Percentiles rank a stretch among this genome's conserved stretches.
These are phyloP conservation scores for Oryza punctata DNA, from an alignment of 176 grass and related monocot genomes.

Conservation along the genomic window DNA sequence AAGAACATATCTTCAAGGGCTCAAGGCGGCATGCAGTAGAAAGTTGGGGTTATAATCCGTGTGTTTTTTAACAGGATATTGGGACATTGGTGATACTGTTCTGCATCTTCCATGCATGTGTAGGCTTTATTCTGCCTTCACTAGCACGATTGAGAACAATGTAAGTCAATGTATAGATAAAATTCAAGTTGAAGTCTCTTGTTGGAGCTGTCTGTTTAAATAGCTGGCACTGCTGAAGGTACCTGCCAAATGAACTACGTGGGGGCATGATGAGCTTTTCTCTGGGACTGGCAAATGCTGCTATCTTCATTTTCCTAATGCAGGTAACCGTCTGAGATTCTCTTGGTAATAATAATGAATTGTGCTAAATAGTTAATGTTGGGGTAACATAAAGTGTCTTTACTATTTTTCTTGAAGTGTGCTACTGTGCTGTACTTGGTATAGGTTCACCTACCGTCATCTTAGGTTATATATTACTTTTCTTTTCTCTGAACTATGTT, in stretches of 20 bases:
- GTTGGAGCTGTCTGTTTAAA: conserved; percentile 13
- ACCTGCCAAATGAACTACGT: conserved; percentile 90
- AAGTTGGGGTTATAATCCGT: neutral
- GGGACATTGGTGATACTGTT: conserved; percentile 70
- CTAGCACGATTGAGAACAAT: conserved; percentile 80
- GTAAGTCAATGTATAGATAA: conserved; percentile 43
- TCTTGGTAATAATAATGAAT: neutral
- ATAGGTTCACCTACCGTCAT: too few species aligned
- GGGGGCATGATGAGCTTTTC: conserved; percentile 96
- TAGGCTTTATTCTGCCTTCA: conserved; percentile 87
- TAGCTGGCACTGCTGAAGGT: conserved; percentile 53
- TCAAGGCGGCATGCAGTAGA: neutral
- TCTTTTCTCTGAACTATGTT: neutral
- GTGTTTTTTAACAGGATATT: conserved; percentile 69
- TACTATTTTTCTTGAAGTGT: neutral
- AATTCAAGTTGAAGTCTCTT: neutral
- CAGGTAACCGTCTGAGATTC: conserved; percentile 42
- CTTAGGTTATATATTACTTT: neutral
- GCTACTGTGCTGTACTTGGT: neutral
- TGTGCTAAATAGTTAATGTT: neutral
- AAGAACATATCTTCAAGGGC: neutral
- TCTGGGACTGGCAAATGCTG: conserved; percentile 58
- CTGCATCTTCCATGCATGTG: conserved; percentile 84
- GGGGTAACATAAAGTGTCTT: neutral
- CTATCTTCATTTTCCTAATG: conserved; percentile 59